phyloP scores from a whole-genome alignment of 1,284 basidiomycete genomes.

The Earliella scabrosa region DNA sequence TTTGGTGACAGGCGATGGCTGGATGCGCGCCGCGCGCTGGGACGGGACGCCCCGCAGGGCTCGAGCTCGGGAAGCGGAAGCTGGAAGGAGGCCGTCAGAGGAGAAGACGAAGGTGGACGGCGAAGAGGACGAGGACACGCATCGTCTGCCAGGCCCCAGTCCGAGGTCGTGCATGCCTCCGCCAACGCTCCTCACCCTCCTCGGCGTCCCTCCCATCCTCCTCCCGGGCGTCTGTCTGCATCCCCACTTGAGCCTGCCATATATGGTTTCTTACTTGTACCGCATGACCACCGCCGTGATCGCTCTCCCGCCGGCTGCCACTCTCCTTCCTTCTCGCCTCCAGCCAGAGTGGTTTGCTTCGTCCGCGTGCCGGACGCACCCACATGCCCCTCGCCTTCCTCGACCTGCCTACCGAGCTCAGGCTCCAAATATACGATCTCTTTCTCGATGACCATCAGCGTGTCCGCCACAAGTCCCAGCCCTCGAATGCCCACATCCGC shows the following conservation, averaged over 20 bases:
- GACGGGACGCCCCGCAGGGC: slow-evolving; percentile 5
- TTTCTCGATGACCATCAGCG: slow-evolving; percentile 33
- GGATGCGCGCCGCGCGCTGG: slow-evolving; percentile 9
- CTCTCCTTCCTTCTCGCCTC: not conserved
- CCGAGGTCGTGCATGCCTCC: too few species aligned
- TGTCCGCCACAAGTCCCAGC: slow-evolving; percentile 35
- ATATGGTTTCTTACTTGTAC: slow-evolving; percentile 31
- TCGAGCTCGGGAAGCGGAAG: not conserved
- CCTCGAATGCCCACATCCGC: slow-evolving; percentile 39
- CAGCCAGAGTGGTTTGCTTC: slow-evolving; percentile 6
- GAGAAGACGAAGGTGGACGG: slow-evolving; percentile 7
- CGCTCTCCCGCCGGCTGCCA: not conserved
- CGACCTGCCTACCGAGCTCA: slow-evolving; percentile 41
- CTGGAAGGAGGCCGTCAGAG: slow-evolving; percentile 4
- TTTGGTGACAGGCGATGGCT: slow-evolving; percentile 19
- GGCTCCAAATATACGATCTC: slow-evolving; percentile 39
- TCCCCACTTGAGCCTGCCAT: slow-evolving; percentile 14
- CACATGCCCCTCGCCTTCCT: slow-evolving; percentile 28
- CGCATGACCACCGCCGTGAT: not conserved
- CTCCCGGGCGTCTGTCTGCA: too few species aligned
- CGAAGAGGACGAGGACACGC: slow-evolving; percentile 28
- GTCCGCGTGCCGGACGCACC: not conserved
- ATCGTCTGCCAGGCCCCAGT: slow-evolving; percentile 30
- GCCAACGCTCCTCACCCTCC: too few species aligned
- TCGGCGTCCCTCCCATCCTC: too few species aligned